Conservation (phyloP, 768 basidiomycete genomes). For the Boletus reticuloceps region DNA sequence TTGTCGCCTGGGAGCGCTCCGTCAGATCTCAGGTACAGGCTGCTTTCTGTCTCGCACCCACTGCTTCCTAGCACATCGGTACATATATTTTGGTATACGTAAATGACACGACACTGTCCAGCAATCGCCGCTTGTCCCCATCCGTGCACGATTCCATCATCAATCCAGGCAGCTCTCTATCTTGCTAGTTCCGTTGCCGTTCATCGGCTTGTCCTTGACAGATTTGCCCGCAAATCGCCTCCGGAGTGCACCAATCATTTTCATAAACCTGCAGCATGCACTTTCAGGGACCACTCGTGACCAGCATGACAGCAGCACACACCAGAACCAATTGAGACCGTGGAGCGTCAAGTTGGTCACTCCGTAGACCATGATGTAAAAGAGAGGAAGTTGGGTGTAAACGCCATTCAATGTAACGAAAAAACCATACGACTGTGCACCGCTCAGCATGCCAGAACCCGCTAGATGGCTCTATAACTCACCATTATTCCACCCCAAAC, state of each 20-base stretch:
- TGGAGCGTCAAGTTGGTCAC: conserved; percentile 65
- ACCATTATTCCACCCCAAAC: conserved; percentile 61
- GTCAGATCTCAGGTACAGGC: conserved; percentile 57
- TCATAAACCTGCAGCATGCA: conserved; percentile 50
- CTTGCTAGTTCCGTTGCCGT: conserved; percentile 20
- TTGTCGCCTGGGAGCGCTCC: conserved; percentile 76
- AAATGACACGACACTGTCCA: conserved; percentile 2
- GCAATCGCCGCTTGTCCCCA: background rate
- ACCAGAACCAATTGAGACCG: conserved; percentile 79
- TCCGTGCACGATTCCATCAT: background rate
- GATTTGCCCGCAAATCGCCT: conserved; percentile 51
- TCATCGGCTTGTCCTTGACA: conserved; percentile 9
- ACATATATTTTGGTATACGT: conserved; percentile 13
- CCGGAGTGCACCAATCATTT: conserved; percentile 65
- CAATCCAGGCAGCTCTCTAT: conserved; percentile 7
- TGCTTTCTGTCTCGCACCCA: conserved; percentile 38
- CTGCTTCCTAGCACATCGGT: conserved; percentile 8
- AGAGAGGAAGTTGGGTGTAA: conserved; percentile 50
- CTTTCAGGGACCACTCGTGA: background rate
- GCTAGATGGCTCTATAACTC: background rate
- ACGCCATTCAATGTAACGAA: conserved; percentile 54
- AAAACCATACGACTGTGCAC: conserved; percentile 62
- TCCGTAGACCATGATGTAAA: conserved; percentile 51
- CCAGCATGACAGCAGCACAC: conserved; percentile 16
- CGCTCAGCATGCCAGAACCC: conserved; percentile 1